These are phyloP conservation scores for Zhuliangozyma blackwelliae DNA, from an alignment of 1,139 yeast species.

Conservation along the genomic window DNA sequence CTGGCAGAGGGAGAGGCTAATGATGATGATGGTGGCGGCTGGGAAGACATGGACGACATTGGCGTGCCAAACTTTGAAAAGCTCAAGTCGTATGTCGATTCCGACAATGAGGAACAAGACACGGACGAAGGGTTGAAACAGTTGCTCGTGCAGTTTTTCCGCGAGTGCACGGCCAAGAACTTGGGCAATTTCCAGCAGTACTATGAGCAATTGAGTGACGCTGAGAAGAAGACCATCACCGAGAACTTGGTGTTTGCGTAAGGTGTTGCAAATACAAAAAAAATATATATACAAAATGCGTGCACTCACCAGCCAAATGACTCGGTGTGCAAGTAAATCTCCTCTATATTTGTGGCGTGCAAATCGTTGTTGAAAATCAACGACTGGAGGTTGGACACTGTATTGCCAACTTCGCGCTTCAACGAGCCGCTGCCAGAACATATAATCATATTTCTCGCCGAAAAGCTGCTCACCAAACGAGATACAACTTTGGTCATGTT, in stretches of 20 bases:
- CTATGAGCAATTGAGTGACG: slow-evolving; percentile 49
- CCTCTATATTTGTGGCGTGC: slow-evolving; percentile 31
- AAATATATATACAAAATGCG: too few relatives aligned
- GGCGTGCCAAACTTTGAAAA: slow-evolving; percentile 61
- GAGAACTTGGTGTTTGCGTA: slow-evolving; percentile 34
- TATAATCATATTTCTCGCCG: slow-evolving; percentile 42
- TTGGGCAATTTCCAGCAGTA: slow-evolving; percentile 51
- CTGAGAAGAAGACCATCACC: slow-evolving; percentile 53
- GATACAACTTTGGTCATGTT: slow-evolving; percentile 18
- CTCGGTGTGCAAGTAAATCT: slow-evolving; percentile 56
- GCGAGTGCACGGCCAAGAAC: slow-evolving; percentile 53
- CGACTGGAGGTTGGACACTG: slow-evolving; percentile 37
- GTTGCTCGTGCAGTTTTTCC: slow-evolving; percentile 58
- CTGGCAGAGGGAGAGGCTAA: slow-evolving; percentile 15
- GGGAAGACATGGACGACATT: slow-evolving; percentile 77
- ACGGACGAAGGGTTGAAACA: slow-evolving; percentile 38
- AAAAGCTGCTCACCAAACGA: slow-evolving; percentile 19
- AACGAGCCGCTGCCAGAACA: slow-evolving; percentile 50
- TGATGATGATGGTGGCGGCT: slow-evolving; percentile 44
- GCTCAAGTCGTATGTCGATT: slow-evolving; percentile 48
- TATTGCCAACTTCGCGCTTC: slow-evolving; percentile 40
- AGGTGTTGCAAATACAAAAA: too few relatives aligned
- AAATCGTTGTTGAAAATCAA: slow-evolving; percentile 28
- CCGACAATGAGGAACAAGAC: slow-evolving; percentile 40
- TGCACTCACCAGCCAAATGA: slow-evolving; percentile 49